Evolutionary conservation across 2,329 filamentous ascomycete species (phyloP).

Genomic region (Colletotrichum sidae): DNA sequence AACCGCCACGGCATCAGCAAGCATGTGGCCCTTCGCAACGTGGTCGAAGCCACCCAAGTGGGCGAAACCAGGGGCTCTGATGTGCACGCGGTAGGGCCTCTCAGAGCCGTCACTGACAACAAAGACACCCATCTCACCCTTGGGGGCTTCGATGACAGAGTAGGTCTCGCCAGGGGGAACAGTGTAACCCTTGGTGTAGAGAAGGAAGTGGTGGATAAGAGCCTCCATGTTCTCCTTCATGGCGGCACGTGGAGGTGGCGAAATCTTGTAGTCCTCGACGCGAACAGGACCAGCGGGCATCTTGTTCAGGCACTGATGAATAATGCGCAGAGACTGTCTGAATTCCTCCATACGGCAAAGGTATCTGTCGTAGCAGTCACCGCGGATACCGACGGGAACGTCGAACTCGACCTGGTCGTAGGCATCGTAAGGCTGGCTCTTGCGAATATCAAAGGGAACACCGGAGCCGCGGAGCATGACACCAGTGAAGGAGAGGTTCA

Average conservation of each 20-base stretch:
- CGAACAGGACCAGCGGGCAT: constrained; percentile 96
- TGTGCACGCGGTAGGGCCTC: constrained; percentile 97
- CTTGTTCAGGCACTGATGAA: constrained; percentile 98
- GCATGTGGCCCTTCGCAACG: constrained; percentile 87
- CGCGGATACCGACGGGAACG: constrained; percentile 94
- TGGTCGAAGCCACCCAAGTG: constrained; percentile 96
- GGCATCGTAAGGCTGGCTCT: constrained; percentile 96
- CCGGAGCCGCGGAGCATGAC: constrained; percentile 98
- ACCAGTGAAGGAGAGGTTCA: constrained; percentile 96
- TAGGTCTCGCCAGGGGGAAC: constrained; percentile 99
- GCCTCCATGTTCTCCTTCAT: constrained; percentile 99
- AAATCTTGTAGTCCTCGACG: constrained; percentile 98
- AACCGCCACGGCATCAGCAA: constrained; percentile 96
- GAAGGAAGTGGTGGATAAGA: constrained; percentile 97
- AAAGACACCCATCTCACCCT: constrained; percentile 99
- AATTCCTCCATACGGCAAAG: constrained; percentile 99
- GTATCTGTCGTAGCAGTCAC: constrained; percentile 99
- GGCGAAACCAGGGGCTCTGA: constrained; percentile 95
- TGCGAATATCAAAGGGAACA: constrained; percentile 95
- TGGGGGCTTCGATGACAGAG: constrained; percentile 97
- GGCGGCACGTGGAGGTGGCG: constrained; percentile 91
- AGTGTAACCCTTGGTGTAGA: constrained; percentile 98
- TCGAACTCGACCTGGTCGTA: constrained; percentile 99
- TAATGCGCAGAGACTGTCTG: constrained; percentile 96
- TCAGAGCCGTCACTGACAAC: constrained; percentile 96